Evolutionary conservation across 1,284 basidiomycete species (phyloP).

Genomic region (Porphyrellus sp.): DNA sequence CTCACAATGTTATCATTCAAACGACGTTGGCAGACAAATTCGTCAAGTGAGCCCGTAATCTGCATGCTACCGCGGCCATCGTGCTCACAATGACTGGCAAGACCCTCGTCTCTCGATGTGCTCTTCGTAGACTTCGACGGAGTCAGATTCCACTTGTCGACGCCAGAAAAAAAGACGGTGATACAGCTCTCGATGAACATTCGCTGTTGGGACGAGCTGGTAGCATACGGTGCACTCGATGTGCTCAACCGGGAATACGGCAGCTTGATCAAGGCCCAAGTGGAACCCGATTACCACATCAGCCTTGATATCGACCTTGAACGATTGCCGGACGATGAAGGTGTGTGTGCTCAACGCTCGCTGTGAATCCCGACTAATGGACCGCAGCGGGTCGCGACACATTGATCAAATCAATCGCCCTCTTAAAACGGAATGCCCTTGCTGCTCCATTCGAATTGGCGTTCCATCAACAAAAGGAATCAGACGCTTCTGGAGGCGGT

Average conservation of each 20-base stretch:
- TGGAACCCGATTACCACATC: slow-evolving; percentile 88
- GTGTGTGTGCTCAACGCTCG: slow-evolving; percentile 52
- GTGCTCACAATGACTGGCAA: slow-evolving; percentile 36
- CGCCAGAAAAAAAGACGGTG: slow-evolving; percentile 78
- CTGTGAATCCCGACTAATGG: slow-evolving; percentile 2
- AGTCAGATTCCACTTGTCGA: slow-evolving; percentile 91
- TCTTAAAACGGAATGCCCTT: slow-evolving; percentile 92
- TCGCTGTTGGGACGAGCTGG: slow-evolving; percentile 94
- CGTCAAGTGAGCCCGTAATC: slow-evolving; percentile 55
- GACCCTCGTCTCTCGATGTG: slow-evolving; percentile 88
- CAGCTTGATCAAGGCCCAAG: slow-evolving; percentile 54
- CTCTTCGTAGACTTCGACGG: slow-evolving; percentile 98
- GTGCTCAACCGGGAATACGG: slow-evolving; percentile 87
- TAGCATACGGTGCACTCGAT: slow-evolving; percentile 81
- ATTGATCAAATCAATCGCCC: slow-evolving; percentile 79
- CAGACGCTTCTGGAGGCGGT: slow-evolving; percentile 67
- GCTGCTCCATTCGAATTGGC: slow-evolving; percentile 93
- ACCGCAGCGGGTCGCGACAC: slow-evolving; percentile 70
- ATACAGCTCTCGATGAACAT: slow-evolving; percentile 94
- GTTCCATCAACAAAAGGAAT: slow-evolving; percentile 82
- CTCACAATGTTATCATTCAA: slow-evolving; percentile 91
- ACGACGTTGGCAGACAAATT: slow-evolving; percentile 90
- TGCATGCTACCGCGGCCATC: slow-evolving; percentile 4
- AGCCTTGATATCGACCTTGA: slow-evolving; percentile 87
- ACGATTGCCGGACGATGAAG: slow-evolving; percentile 72